Evolutionary conservation across 1,139 yeast genomes (phyloP).

Genomic region (Suhomyces guaymorum): DNA sequence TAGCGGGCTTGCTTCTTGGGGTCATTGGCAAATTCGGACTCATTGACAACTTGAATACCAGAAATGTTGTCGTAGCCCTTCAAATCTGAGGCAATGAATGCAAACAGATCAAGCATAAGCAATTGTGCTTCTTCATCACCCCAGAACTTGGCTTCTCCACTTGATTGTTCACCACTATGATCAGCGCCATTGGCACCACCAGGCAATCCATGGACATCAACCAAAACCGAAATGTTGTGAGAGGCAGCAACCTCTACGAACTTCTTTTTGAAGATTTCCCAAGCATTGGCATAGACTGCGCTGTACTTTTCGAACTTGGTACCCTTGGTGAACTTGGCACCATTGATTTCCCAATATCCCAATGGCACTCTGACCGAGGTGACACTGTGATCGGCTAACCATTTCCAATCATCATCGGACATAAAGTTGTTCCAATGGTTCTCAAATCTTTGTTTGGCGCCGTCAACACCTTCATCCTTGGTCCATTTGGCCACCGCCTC

Average conservation of each 20-base stretch:
- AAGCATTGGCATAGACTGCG: conserved; percentile 66
- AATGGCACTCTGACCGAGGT: conserved; percentile 82
- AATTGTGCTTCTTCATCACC: conserved; percentile 42
- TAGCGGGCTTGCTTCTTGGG: conserved; percentile 56
- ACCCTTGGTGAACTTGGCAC: conserved; percentile 56
- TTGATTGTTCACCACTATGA: conserved; percentile 72
- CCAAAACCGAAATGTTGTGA: conserved; percentile 66
- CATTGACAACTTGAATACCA: conserved; percentile 86
- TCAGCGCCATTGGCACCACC: conserved; percentile 86
- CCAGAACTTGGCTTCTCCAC: conserved; percentile 67
- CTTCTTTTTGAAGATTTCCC: conserved; percentile 56
- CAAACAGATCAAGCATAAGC: conserved; percentile 52
- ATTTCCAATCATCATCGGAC: conserved; percentile 73
- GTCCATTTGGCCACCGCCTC: conserved; percentile 63
- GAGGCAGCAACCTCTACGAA: conserved; percentile 56
- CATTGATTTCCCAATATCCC: conserved; percentile 85
- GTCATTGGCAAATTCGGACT: conserved; percentile 63
- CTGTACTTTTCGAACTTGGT: conserved; percentile 60
- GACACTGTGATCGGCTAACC: conserved; percentile 65
- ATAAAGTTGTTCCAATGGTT: conserved; percentile 70
- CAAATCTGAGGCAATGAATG: conserved; percentile 65
- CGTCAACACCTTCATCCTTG: conserved; percentile 51
- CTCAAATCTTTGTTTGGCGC: conserved; percentile 58
- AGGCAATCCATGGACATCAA: conserved; percentile 89
- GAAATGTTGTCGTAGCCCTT: conserved; percentile 61